Conservation (phyloP, 192 early-diverging fungal species). For the Helicostylum pulchrum region DNA sequence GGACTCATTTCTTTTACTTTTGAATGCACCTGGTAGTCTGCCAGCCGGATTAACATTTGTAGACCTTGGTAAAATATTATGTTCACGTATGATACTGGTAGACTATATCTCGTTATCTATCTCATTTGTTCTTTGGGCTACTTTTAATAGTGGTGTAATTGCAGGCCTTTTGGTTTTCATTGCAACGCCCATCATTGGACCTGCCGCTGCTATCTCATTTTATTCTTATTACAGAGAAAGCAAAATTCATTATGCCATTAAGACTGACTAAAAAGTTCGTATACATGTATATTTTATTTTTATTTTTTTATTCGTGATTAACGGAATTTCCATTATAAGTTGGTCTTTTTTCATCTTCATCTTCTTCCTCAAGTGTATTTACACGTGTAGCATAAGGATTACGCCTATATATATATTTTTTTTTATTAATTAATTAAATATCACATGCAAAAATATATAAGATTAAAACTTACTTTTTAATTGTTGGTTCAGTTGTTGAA, state of each 20-base stretch:
- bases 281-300: neutral
- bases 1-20: slow-evolving; percentile 9
- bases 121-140: slow-evolving; percentile 13
- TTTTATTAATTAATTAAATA: neutral
- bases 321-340: slow-evolving; percentile 39
- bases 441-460: neutral
- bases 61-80: neutral
- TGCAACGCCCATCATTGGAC: slow-evolving; percentile 10
- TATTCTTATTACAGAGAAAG: slow-evolving; percentile 23
- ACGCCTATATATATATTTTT: neutral
- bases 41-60: neutral
- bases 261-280: too few relatives aligned
- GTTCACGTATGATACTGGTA: neutral
- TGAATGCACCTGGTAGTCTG: slow-evolving; percentile 1
- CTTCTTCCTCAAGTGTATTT: slow-evolving; percentile 6
- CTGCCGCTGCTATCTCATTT: slow-evolving; percentile 8
- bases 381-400: slow-evolving; percentile 6
- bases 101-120: slow-evolving; percentile 3
- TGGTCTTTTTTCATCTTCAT: slow-evolving; percentile 7
- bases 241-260: neutral
- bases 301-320: slow-evolving; percentile 31
- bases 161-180: neutral
- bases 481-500: neutral
- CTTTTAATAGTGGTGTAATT: slow-evolving; percentile 1
- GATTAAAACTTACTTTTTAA: slow-evolving; percentile 6